Evolutionary conservation across 2,329 filamentous ascomycete species (phyloP).

Genomic region (Fusarium ambrosium): DNA sequence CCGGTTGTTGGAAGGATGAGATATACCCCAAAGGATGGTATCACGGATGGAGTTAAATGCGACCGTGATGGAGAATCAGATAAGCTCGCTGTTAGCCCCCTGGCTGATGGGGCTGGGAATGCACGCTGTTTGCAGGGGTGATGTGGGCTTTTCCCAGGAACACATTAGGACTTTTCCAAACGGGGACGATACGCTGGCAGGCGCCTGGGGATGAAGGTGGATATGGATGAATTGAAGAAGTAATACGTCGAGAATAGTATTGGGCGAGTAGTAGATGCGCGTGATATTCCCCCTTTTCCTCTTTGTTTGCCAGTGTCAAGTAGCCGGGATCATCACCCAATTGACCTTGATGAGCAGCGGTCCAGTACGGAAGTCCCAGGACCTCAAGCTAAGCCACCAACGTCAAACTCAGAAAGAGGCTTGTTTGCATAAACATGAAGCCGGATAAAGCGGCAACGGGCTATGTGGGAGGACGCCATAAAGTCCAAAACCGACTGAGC

Average conservation of each 20-base stretch:
- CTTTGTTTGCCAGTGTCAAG: neutral
- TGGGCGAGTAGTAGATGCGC: neutral
- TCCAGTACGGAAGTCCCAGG: no score
- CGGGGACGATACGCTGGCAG: neutral
- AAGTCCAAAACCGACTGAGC: neutral
- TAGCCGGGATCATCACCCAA: neutral
- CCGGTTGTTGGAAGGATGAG: neutral
- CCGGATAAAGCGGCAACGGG: neutral
- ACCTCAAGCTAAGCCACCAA: neutral
- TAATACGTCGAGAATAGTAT: neutral
- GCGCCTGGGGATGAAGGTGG: neutral
- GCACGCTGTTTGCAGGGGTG: neutral
- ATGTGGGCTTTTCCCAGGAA: neutral
- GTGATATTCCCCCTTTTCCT: neutral
- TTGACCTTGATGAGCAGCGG: neutral
- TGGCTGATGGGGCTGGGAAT: neutral
- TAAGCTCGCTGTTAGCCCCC: neutral
- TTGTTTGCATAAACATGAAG: neutral
- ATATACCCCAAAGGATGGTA: neutral
- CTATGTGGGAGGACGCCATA: neutral
- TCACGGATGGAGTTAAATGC: neutral
- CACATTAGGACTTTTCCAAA: neutral
- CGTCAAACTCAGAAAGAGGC: neutral
- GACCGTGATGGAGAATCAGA: neutral
- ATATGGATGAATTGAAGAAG: neutral